These are phyloP conservation scores for Neurospora tetraspora DNA, from an alignment of 495 filamentous ascomycete species.

Conservation along the genomic window DNA sequence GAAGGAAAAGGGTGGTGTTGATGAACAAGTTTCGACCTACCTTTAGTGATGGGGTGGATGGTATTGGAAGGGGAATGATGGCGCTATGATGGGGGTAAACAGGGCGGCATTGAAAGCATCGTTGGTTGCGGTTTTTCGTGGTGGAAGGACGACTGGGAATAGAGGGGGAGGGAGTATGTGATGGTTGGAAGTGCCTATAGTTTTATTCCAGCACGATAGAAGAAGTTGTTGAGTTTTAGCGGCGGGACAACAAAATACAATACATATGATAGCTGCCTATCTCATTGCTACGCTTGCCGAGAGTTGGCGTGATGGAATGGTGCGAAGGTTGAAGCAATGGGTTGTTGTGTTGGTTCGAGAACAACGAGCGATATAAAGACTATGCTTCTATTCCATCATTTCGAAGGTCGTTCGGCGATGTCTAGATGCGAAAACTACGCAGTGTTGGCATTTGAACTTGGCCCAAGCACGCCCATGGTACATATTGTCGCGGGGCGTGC, in stretches of 20 bases:
- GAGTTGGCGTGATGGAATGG: not conserved
- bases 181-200: not conserved
- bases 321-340: not conserved
- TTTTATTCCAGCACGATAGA: not conserved
- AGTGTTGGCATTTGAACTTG: too few species aligned
- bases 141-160: too few species aligned
- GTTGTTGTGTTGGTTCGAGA: not conserved
- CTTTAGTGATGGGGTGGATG: not conserved
- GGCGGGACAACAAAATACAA: not conserved
- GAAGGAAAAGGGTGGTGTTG: not conserved
- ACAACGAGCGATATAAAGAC: not conserved
- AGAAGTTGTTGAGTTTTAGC: not conserved
- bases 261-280: not conserved
- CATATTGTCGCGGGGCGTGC: not conserved
- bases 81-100: not conserved
- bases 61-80: not conserved
- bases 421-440: too few species aligned
- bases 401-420: too few species aligned
- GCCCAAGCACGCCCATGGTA: not conserved
- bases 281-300: not conserved
- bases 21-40: not conserved
- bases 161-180: not conserved
- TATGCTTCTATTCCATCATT: not conserved
- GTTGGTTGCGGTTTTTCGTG: not conserved
- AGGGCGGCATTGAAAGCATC: not conserved